Evolutionary conservation across 2,329 filamentous ascomycete genomes (phyloP), one percentile per base, ranked within the genome.

Genomic region (Nigrospora osmanthi): DNA sequence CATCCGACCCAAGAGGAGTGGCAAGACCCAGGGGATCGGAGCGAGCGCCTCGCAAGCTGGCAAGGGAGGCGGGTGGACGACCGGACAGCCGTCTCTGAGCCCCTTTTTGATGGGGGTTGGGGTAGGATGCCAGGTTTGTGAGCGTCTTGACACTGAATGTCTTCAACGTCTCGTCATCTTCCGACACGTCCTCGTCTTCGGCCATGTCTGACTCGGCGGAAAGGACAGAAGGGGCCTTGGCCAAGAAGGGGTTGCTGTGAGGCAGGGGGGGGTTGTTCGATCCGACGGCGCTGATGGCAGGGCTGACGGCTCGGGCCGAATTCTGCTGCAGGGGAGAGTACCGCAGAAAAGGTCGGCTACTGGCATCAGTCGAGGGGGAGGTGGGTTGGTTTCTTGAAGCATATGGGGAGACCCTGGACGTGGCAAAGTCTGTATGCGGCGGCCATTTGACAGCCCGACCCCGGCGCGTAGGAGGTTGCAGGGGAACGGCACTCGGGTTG

Each of bases 251-350:
- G 43, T 2, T 35, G 34, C 34, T 16, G 34, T n/a, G 11, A 14
- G 34, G 34, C 34, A 35, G 6, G 2, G 15, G 35, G 39, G 13
- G 46, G 23, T 4, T 36, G 11, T 13, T 36, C 16, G 28, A 39
- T 7, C 30, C 45, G 35, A 13, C 44, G 28, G 40, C 43, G 39
- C 42, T 33, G 5, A 43, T 52, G 23, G 46, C 35, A 19, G 72
- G 73, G 44, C 66, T 75, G 38, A 71, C 52, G 19, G 74, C 73
- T 43, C 73, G 70, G 47, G 78, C 72, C 53, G 69, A 69, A 51
- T 77, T 77, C 50, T 78, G 73, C 54, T 76, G 74, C 28, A 78
- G 60, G 17, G 74, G 74, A 4, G 68, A 69, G 49, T 77, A 78
- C 45, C 71, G 65, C 35, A 69, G 65, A 15, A 59, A 61, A 36